phyloP scores from a whole-genome alignment of 2,329 filamentous ascomycete genomes.

The Xenosphaeropsis pyriputrescens region DNA sequence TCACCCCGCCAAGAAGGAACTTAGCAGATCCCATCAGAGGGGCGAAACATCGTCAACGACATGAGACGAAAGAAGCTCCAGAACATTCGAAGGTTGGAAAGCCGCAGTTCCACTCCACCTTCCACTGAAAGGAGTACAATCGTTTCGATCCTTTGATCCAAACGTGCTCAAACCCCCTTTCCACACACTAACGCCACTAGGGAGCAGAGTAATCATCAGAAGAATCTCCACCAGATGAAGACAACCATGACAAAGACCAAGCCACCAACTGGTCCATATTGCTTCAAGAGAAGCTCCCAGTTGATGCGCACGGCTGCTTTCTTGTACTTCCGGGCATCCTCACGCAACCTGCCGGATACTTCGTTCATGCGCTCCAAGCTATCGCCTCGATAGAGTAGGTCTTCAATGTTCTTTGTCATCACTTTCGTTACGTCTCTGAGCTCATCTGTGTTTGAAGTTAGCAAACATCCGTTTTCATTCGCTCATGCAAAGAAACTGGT shows the following conservation, averaged over 20 bases:
- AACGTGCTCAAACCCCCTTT: too few species aligned
- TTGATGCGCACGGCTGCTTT: conserved; percentile 91
- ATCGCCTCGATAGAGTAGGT: conserved; percentile 87
- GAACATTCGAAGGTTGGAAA: too few species aligned
- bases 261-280: conserved; percentile 84
- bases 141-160: too few species aligned
- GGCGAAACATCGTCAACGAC: too few species aligned
- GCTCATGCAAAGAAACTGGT: too few species aligned
- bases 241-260: conserved; percentile 71
- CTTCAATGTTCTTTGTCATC: conserved; percentile 99
- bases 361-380: conserved; percentile 95
- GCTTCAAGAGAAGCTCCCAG: conserved; percentile 91
- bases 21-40: too few species aligned
- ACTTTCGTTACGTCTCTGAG: conserved; percentile 95
- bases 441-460: conserved; percentile 37
- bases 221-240: conserved; percentile 89
- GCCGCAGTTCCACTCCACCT: too few species aligned
- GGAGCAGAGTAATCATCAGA: conserved; percentile 28
- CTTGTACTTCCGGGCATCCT: conserved; percentile 90
- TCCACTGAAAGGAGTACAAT: too few species aligned
- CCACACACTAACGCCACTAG: too few species aligned
- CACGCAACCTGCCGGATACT: conserved; percentile 70
- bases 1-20: too few species aligned
- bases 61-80: too few species aligned
- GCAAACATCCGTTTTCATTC: too few species aligned